Evolutionary conservation across 228 moss, liverwort and hornwort species (phyloP), one percentile per base, ranked within the genome.

Genomic region (Sphagnum fallax): DNA sequence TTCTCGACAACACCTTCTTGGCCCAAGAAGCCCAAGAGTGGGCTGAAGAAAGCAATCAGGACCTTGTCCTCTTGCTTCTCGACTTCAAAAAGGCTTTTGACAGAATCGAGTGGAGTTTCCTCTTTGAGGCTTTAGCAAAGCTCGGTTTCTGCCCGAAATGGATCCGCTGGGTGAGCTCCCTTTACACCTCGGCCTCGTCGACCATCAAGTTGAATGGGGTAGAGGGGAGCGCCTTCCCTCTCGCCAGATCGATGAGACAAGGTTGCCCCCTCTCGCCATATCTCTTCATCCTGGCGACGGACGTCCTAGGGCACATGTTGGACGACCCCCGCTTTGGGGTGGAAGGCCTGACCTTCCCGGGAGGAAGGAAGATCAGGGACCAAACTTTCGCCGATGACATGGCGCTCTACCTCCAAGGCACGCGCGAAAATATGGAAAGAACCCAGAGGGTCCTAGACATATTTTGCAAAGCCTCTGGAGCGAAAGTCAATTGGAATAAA

Each of bases 331-430:
- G 58, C 5, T 18, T 47, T 48, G 68, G n/a, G 0, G 55, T 57
- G 13, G 47, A 68, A 48, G 32, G 68, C 2, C 16, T 68, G 6
- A 4, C 10, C 4, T 1, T 68, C 4, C 68, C 68, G 15, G 58
- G 49, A 11, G 48, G 57, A 5, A 5, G 4, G 4, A 15, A 3
- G 13, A 16, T 59, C 8, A 57, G 6, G 10, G 18, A 48, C 12
- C 58, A 68, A 59, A 57, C 60, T 9, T 68, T 68, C 11, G 57
- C 58, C 10, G 57, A 68, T 48, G 68, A 68, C 32, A 68, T 53
- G 12, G 5, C 55, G 6, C 32, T 68, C 4, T 48, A 15, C 7
- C 5, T 68, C 15, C 8, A 48, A 16, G 68, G 68, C 18, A 48
- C 5, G 4, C 4, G 4, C 10, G 4, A 47, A 48, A 68, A 68